phyloP scores from a whole-genome alignment of 2,329 filamentous ascomycete species.

The Seiridium unicorne region DNA sequence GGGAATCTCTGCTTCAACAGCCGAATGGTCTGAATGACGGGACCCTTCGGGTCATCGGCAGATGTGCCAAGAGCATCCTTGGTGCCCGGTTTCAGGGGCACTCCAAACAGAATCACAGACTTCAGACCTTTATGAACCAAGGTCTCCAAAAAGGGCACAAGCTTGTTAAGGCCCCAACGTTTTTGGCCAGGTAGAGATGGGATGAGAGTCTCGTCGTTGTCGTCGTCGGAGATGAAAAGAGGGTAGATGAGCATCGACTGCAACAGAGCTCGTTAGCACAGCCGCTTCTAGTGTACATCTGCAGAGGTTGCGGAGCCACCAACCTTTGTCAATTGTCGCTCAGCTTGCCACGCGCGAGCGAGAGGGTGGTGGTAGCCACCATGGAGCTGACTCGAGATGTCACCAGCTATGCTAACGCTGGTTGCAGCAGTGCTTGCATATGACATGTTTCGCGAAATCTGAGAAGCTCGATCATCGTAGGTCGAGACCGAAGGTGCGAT shows the following conservation, averaged over 20 bases:
- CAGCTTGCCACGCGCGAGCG: conserved; percentile 77
- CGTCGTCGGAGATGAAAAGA: conserved; percentile 90
- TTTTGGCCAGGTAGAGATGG: conserved; percentile 88
- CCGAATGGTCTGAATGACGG: conserved; percentile 84
- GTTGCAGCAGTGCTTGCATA: conserved; percentile 66
- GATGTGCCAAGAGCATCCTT: conserved; percentile 92
- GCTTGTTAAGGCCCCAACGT: conserved; percentile 82
- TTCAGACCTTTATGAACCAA: conserved; percentile 86
- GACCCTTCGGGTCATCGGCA: conserved; percentile 89
- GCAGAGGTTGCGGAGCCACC: conserved; percentile 17
- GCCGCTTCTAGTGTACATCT: not conserved
- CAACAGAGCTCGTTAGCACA: not conserved
- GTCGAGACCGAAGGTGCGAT: conserved; percentile 49
- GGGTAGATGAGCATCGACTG: conserved; percentile 99
- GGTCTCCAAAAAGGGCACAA: conserved; percentile 81
- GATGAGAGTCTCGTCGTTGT: conserved; percentile 88
- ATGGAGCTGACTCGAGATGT: conserved; percentile 81
- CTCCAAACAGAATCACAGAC: conserved; percentile 94
- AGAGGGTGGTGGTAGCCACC: conserved; percentile 81
- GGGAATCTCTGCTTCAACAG: conserved; percentile 84
- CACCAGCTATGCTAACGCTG: conserved; percentile 68
- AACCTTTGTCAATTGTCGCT: conserved; percentile 83
- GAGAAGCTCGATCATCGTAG: conserved; percentile 59
- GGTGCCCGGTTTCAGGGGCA: conserved; percentile 74
- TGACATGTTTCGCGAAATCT: conserved; percentile 62